Evolutionary conservation across 2,329 filamentous ascomycete species (phyloP).

Genomic region (Botrytis porri): DNA sequence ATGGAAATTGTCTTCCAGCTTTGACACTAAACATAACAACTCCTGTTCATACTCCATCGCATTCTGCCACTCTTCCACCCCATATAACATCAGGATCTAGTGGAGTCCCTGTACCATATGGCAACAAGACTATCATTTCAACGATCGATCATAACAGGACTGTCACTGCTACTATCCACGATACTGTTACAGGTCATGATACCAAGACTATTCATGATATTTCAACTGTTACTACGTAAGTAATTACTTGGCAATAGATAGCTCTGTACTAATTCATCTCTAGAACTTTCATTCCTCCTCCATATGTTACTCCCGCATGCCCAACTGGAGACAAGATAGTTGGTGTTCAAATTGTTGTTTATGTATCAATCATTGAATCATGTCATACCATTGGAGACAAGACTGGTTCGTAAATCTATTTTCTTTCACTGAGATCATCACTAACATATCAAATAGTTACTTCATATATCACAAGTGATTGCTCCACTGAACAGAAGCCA

Average conservation of each 20-base stretch:
- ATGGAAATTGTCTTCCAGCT: conserved; percentile 28
- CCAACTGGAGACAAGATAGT: conserved; percentile 28
- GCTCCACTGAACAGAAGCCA: conserved; percentile 22
- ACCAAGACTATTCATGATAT: conserved; percentile 18
- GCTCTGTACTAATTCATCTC: neutral
- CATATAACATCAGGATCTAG: conserved; percentile 13
- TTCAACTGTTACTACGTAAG: conserved; percentile 20
- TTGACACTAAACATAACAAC: conserved; percentile 15
- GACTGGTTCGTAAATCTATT: conserved; percentile 9
- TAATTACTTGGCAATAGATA: neutral
- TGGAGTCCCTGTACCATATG: conserved; percentile 16
- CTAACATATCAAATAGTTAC: conserved; percentile 21
- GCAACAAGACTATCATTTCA: conserved; percentile 20
- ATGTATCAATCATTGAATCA: conserved; percentile 36
- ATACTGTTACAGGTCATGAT: conserved; percentile 7
- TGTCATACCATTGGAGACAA: conserved; percentile 27
- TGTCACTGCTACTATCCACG: conserved; percentile 8
- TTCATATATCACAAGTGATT: conserved; percentile 22
- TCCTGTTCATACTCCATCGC: conserved; percentile 18
- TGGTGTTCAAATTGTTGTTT: conserved; percentile 38
- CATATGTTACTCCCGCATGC: conserved; percentile 25
- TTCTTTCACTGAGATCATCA: neutral
- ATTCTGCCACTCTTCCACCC: conserved; percentile 7
- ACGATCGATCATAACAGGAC: conserved; percentile 19
- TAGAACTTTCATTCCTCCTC: conserved; percentile 24